Percentiles rank a stretch among this genome's conserved stretches.
Evolutionary conservation across 768 basidiomycete genomes (phyloP).

Genomic region (Dentipellis fragilis): DNA sequence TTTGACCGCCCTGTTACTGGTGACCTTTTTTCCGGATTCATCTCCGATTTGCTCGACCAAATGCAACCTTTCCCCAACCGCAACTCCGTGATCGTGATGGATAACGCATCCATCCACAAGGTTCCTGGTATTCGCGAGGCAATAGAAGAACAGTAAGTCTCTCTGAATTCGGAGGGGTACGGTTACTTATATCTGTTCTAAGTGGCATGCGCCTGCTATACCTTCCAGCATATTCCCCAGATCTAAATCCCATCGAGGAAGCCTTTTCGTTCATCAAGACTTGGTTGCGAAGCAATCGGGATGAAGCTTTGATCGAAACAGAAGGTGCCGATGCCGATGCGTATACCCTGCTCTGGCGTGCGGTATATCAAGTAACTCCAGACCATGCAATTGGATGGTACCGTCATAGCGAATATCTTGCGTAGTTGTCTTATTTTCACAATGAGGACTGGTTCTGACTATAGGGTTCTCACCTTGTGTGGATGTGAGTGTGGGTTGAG

Average conservation of each 20-base stretch:
- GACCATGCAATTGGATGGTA: too few species aligned
- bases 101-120: conserved; percentile 29
- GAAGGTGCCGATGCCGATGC: too few species aligned
- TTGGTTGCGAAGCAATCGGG: conserved; percentile 12
- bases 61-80: conserved; percentile 28
- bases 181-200: background rate
- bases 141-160: conserved; percentile 21
- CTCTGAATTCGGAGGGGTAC: background rate
- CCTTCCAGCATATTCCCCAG: conserved; percentile 20
- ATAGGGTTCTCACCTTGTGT: too few species aligned
- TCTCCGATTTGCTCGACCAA: conserved; percentile 22
- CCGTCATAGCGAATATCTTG: too few species aligned
- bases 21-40: conserved; percentile 20
- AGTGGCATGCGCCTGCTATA: conserved; percentile 16
- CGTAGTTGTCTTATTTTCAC: too few species aligned
- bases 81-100: conserved; percentile 30
- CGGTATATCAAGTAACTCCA: too few species aligned
- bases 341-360: too few species aligned
- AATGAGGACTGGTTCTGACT: too few species aligned
- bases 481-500: too few species aligned
- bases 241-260: conserved; percentile 21
- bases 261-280: conserved; percentile 19
- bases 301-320: too few species aligned
- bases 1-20: conserved; percentile 21
- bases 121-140: conserved; percentile 18